Conservation (phyloP, 1,284 basidiomycete species). For the Irpex sp. region DNA sequence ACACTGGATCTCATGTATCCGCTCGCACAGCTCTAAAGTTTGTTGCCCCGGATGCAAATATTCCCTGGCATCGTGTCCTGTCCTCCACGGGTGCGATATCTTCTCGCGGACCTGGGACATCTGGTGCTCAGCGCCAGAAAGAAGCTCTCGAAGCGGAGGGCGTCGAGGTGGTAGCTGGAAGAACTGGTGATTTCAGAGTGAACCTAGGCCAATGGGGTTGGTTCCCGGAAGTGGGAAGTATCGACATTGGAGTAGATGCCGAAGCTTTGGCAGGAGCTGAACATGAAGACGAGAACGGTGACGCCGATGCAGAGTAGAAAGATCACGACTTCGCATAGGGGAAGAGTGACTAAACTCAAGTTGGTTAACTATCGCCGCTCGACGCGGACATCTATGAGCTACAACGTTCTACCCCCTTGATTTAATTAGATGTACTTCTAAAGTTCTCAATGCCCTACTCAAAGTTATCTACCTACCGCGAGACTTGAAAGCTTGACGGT, state of each 20-base stretch:
- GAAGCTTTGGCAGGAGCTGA: too few relatives aligned
- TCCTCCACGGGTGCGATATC: constrained; percentile 69
- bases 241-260: constrained; percentile 16
- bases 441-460: too few relatives aligned
- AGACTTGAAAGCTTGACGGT: too few relatives aligned
- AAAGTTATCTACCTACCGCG: too few relatives aligned
- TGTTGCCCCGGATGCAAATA: constrained; percentile 45
- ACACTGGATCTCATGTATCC: background rate
- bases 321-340: too few relatives aligned
- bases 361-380: too few relatives aligned
- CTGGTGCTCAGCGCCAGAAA: constrained; percentile 62
- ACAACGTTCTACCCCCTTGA: too few relatives aligned
- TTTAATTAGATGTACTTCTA: too few relatives aligned
- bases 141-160: constrained; percentile 69
- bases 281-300: too few relatives aligned
- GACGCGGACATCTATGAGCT: too few relatives aligned
- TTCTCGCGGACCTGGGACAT: constrained; percentile 74
- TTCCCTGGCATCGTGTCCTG: constrained; percentile 77
- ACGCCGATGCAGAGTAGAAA: too few relatives aligned
- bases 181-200: constrained; percentile 46
- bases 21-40: constrained; percentile 60
- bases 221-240: constrained; percentile 44
- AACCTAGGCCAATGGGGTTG: constrained; percentile 51
- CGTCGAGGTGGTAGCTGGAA: constrained; percentile 53
- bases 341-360: too few relatives aligned